A percentile compares a stretch with the other conserved stretches of the same genome.
Conservation (phyloP, 305 asterid genomes). For the Plantago coronopus region DNA sequence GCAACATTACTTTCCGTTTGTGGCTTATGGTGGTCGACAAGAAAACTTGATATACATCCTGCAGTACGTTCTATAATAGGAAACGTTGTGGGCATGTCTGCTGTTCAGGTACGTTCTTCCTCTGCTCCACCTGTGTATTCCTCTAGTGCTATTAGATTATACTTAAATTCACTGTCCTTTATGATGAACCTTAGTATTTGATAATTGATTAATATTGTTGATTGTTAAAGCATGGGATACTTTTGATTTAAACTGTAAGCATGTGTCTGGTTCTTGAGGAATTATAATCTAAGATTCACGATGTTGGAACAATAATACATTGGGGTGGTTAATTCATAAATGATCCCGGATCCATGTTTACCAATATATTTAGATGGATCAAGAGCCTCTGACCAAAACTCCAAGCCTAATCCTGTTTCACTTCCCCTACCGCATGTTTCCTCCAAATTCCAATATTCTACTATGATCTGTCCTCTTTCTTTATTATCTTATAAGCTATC, state of each 20-base stretch:
- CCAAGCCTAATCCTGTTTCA: neutral
- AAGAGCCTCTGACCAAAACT: neutral
- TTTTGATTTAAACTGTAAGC: neutral
- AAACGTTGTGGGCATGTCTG: conserved; percentile 79
- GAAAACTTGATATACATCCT: conserved; percentile 79
- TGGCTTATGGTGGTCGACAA: conserved; percentile 71
- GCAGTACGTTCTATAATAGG: conserved; percentile 60
- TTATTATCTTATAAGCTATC: neutral
- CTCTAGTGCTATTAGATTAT: too few species aligned
- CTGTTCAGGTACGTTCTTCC: conserved; percentile 62
- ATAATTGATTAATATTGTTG: neutral
- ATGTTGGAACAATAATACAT: neutral
- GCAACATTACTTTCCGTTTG: conserved; percentile 67
- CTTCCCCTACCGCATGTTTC: neutral
- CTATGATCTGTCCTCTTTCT: neutral
- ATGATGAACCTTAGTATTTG: conserved; percentile 9
- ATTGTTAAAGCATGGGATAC: neutral
- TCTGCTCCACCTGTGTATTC: conserved; percentile 8
- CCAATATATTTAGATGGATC: neutral
- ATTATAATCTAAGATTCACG: neutral
- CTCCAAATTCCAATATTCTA: neutral
- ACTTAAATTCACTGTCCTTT: too few species aligned
- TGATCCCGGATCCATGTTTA: neutral
- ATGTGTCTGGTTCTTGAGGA: neutral
- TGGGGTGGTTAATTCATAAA: neutral